A percentile compares a stretch with the other conserved stretches of the same genome.
Evolutionary conservation across 1,284 basidiomycete species (phyloP).

Genomic region (Ceratobasidium sp.): DNA sequence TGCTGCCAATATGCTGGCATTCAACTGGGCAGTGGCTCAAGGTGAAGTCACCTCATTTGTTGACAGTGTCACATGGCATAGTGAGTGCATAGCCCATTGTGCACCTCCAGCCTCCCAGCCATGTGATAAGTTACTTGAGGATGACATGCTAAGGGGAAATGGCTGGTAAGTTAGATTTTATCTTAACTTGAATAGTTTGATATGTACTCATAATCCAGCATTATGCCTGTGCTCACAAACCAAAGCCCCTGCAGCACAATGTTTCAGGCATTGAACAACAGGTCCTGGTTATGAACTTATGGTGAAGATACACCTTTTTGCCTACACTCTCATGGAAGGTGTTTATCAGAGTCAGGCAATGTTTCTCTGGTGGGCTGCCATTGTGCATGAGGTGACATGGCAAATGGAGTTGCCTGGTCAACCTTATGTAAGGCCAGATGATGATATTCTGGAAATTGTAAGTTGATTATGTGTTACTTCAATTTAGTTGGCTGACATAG

Average conservation of each 20-base stretch:
- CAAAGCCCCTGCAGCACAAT: slow-evolving; percentile 13
- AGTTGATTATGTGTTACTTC: too few relatives aligned
- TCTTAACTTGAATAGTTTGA: too few relatives aligned
- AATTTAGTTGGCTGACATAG: not conserved
- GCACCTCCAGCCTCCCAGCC: too few relatives aligned
- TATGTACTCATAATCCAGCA: too few relatives aligned
- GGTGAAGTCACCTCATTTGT: too few relatives aligned
- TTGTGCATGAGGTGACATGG: not conserved
- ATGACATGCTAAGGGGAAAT: too few relatives aligned
- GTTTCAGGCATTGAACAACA: not conserved
- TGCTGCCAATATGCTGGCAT: too few relatives aligned
- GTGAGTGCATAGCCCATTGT: too few relatives aligned
- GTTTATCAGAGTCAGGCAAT: slow-evolving; percentile 6
- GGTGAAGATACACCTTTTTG: not conserved
- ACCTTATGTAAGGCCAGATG: not conserved
- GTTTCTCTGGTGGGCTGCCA: not conserved
- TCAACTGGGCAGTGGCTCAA: too few relatives aligned
- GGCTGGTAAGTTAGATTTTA: too few relatives aligned
- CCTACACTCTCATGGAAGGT: not conserved
- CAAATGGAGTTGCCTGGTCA: not conserved
- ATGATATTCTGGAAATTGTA: slow-evolving; percentile 2
- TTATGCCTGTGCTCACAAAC: slow-evolving; percentile 6
- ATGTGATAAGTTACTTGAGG: too few relatives aligned
- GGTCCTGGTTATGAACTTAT: not conserved
- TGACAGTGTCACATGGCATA: too few relatives aligned